Base-by-base conservation (phyloP, 768 basidiomycete species). In the Chalciporus chontae region DNA sequence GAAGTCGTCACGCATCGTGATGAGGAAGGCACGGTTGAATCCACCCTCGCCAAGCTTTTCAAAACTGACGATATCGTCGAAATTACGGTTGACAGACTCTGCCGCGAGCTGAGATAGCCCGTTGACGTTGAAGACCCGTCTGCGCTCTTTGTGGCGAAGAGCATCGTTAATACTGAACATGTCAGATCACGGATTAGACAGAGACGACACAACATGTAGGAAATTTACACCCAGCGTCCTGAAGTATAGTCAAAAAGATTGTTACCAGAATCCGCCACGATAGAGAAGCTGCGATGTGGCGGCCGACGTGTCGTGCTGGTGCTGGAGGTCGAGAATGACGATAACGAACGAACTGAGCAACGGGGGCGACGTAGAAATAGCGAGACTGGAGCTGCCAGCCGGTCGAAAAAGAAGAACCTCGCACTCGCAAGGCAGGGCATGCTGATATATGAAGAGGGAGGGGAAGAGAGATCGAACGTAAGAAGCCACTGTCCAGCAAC, bases 121-220 rank as follows among this genome's bases (percentile, higher is more conserved):
- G n/a, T 67, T 62, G 68, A 72, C 68, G 41, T 77, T 46, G 66
- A 78, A 77, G 13, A 55, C 64, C 47, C 31, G 68, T 45, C 60
- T 74, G 47, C 73, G 77, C 66, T 80, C 76, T 66, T 53, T 59
- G 54, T 56, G 75, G 59, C 75, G 77, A 71, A 77, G 74, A 50
- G 43, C 69, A 51, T 74, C 62, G 63, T 77, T 76, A 57, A 66
- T 37, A 47, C 73, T 75, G 62, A 64, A 66, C 36, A 55, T 39
- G 45, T 50, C 37, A 47, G 52, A 65, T 54, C 53, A 66, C 38
- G 52, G 54, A 3, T 69, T 55, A 65, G 64, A 66, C 24, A 59
- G 58, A 62, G 57, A 62, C 50, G 4, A 21, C 38, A 63, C 44
- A 63, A 45, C 10, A 63, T 62, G 64, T 59, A 63, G 53, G 52